phyloP scores from a whole-genome alignment of 2,329 filamentous ascomycete genomes.

The Trichoderma oligosporum region DNA sequence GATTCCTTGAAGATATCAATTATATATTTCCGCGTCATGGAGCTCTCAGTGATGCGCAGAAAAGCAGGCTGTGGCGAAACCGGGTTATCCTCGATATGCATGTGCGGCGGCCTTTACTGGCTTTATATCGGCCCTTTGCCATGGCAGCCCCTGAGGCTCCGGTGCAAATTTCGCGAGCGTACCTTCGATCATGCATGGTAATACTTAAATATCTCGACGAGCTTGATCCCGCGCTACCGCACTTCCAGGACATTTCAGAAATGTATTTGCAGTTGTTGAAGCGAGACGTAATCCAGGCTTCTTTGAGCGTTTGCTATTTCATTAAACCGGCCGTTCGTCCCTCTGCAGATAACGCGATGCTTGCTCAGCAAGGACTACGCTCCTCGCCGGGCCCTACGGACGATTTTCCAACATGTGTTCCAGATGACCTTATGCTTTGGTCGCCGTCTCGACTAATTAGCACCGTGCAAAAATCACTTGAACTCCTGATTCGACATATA shows the following conservation, averaged over 20 bases:
- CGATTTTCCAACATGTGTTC: slow-evolving; percentile 33
- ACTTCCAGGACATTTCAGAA: slow-evolving; percentile 47
- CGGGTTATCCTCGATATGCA: slow-evolving; percentile 53
- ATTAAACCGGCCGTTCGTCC: slow-evolving; percentile 39
- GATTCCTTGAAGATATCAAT: slow-evolving; percentile 52
- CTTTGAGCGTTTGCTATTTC: slow-evolving; percentile 54
- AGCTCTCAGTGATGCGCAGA: slow-evolving; percentile 40
- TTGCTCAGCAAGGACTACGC: slow-evolving; percentile 31
- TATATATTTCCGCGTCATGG: slow-evolving; percentile 48
- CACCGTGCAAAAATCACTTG: slow-evolving; percentile 47
- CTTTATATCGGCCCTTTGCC: slow-evolving; percentile 53
- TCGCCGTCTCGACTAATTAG: slow-evolving; percentile 39
- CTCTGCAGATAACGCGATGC: slow-evolving; percentile 29
- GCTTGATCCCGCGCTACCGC: slow-evolving; percentile 44
- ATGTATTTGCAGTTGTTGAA: slow-evolving; percentile 53
- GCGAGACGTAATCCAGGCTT: slow-evolving; percentile 53
- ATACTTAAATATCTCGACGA: slow-evolving; percentile 55
- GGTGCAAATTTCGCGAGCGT: slow-evolving; percentile 49
- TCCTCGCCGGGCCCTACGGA: slow-evolving; percentile 36
- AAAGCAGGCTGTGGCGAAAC: slow-evolving; percentile 50
- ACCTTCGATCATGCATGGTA: slow-evolving; percentile 52
- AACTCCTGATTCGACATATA: slow-evolving; percentile 44
- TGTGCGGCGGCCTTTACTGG: slow-evolving; percentile 48
- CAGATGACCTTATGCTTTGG: slow-evolving; percentile 41
- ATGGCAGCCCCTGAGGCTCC: slow-evolving; percentile 49